phyloP scores from a whole-genome alignment of 306 rosid genomes.

The Trifolium dubium region DNA sequence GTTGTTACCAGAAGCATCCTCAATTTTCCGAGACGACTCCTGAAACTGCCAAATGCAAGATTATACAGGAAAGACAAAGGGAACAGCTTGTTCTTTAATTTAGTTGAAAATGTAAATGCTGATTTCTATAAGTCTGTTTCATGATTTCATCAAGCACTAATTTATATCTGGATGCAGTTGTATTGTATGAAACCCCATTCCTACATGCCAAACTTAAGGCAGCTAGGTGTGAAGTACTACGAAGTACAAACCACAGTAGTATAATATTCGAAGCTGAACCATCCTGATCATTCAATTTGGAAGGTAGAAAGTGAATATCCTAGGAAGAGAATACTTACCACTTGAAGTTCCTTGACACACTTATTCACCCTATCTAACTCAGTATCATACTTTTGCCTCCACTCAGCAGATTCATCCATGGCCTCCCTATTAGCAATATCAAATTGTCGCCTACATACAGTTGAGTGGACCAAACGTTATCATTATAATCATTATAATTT shows the following conservation, averaged over 20 bases:
- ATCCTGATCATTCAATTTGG: neutral
- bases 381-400: conserved; percentile 79
- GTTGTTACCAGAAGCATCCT: conserved; percentile 50
- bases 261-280: conserved; percentile 19
- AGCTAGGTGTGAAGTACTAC: neutral
- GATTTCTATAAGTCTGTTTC: conserved; percentile 18
- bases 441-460: conserved; percentile 64
- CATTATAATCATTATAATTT: neutral
- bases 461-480: conserved; percentile 10
- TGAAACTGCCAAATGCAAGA: conserved; percentile 48
- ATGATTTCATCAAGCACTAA: conserved; percentile 22
- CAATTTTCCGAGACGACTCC: conserved; percentile 48
- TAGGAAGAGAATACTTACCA: conserved; percentile 49
- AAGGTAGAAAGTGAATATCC: conserved; percentile 16
- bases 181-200: neutral
- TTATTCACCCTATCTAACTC: conserved; percentile 57
- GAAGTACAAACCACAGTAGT: conserved; percentile 12
- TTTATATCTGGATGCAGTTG: conserved; percentile 8
- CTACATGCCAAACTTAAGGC: conserved; percentile 7
- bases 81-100: neutral
- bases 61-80: conserved; percentile 32
- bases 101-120: neutral
- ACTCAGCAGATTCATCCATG: conserved; percentile 94
- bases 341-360: conserved; percentile 64
- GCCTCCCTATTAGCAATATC: conserved; percentile 83